Conservation (phyloP, 2,329 filamentous ascomycete species). For the Penicillium sp. region DNA sequence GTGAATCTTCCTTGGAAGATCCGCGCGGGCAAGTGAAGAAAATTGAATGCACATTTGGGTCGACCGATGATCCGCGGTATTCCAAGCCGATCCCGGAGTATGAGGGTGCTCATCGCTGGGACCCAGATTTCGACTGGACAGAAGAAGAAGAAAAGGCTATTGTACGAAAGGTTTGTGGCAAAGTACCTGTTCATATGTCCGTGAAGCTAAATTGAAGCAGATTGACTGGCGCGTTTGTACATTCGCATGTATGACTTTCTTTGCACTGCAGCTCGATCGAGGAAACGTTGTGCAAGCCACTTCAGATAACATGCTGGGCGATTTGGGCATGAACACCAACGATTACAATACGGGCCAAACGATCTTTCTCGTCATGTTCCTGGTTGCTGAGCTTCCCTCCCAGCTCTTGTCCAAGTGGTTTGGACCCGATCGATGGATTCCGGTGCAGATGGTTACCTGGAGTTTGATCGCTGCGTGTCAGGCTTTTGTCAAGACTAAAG, state of each 20-base stretch:
- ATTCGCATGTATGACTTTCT: constrained; percentile 59
- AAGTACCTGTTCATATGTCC: not conserved
- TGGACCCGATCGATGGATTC: constrained; percentile 61
- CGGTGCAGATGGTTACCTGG: constrained; percentile 57
- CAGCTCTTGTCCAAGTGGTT: constrained; percentile 60
- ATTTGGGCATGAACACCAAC: constrained; percentile 49
- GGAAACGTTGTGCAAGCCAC: constrained; percentile 62
- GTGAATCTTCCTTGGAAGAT: constrained; percentile 11
- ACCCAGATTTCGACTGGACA: constrained; percentile 47
- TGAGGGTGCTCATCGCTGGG: constrained; percentile 50
- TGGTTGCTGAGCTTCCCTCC: constrained; percentile 57
- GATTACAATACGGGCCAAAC: constrained; percentile 47
- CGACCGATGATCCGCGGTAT: constrained; percentile 33
- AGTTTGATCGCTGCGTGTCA: constrained; percentile 54
- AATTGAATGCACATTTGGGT: constrained; percentile 34
- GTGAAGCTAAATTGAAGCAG: constrained; percentile 17
- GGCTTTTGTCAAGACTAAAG: constrained; percentile 49
- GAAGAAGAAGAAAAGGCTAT: constrained; percentile 44
- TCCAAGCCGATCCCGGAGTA: constrained; percentile 44
- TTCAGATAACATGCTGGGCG: constrained; percentile 59
- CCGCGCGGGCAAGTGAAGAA: constrained; percentile 7
- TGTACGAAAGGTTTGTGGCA: constrained; percentile 33
- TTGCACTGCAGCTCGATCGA: constrained; percentile 62
- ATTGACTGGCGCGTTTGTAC: constrained; percentile 44
- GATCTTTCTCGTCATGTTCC: constrained; percentile 37